Conservation (phyloP, 2,329 filamentous ascomycete genomes). For the Diplodia sapinea region DNA sequence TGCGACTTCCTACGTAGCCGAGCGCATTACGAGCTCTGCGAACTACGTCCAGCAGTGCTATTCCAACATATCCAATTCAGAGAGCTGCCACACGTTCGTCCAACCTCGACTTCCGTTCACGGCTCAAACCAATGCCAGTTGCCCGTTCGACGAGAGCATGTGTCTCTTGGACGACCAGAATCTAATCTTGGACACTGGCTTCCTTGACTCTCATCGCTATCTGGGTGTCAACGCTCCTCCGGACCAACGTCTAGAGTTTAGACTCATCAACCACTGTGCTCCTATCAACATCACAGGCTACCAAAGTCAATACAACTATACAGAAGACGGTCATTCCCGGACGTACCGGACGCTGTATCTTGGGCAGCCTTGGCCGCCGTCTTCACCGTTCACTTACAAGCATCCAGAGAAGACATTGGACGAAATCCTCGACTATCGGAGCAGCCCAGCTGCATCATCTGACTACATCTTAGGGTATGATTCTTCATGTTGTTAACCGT, state of each 20-base stretch:
- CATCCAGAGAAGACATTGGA: too few relatives aligned
- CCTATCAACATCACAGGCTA: background rate
- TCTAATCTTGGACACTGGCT: slow-evolving; percentile 35
- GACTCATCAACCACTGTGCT: background rate
- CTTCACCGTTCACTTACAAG: too few relatives aligned
- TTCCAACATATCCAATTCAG: background rate
- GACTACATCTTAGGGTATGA: too few relatives aligned
- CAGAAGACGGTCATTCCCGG: too few relatives aligned
- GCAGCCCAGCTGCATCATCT: too few relatives aligned
- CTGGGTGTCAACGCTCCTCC: slow-evolving; percentile 37
- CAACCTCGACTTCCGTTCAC: slow-evolving; percentile 27
- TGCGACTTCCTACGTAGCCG: background rate
- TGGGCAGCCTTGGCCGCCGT: too few relatives aligned
- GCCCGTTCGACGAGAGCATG: slow-evolving; percentile 33
- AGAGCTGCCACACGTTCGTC: slow-evolving; percentile 27
- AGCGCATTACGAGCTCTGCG: background rate
- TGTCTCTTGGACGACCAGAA: slow-evolving; percentile 32
- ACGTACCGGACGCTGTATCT: too few relatives aligned
- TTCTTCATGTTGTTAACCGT: too few relatives aligned
- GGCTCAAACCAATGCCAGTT: slow-evolving; percentile 29
- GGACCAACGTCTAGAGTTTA: slow-evolving; percentile 27
- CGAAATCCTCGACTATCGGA: too few relatives aligned
- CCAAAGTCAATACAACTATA: background rate
- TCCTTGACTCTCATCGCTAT: slow-evolving; percentile 35
- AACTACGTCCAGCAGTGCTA: slow-evolving; percentile 26